Conservation (phyloP, 177 flowering plant species). For the Telopea speciosissima region DNA sequence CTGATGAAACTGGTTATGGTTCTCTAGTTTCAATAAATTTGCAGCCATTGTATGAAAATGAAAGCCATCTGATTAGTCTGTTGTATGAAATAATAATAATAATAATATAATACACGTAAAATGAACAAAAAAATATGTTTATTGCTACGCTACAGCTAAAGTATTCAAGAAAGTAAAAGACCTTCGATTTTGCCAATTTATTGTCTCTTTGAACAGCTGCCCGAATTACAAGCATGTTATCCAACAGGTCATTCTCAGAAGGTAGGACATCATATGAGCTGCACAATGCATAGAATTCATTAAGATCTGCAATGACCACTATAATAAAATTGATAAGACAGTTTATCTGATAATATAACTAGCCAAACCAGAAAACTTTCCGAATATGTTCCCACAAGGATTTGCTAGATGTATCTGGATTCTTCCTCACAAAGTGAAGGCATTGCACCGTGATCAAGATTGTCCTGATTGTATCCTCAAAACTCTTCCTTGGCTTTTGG, state of each 20-base stretch:
- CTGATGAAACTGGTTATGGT: too few species aligned
- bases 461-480: conserved; percentile 45
- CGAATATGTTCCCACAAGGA: conserved; percentile 55
- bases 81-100: neutral
- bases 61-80: neutral
- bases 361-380: conserved; percentile 46
- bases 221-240: conserved; percentile 35
- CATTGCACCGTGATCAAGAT: conserved; percentile 51
- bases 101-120: neutral
- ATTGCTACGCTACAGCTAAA: neutral
- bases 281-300: conserved; percentile 15
- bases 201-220: conserved; percentile 36
- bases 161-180: conserved; percentile 5
- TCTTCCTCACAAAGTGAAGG: conserved; percentile 45
- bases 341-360: neutral
- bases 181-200: conserved; percentile 42
- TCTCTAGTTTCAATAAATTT: too few species aligned
- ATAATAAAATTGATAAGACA: neutral
- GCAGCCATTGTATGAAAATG: too few species aligned
- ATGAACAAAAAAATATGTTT: neutral
- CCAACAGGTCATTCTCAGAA: conserved; percentile 42
- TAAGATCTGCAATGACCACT: conserved; percentile 3
- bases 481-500: conserved; percentile 60
- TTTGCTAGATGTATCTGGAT: conserved; percentile 40
- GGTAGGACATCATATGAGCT: conserved; percentile 47